phyloP scores from a whole-genome alignment of 495 filamentous ascomycete genomes.

The Penicillium steckii region DNA sequence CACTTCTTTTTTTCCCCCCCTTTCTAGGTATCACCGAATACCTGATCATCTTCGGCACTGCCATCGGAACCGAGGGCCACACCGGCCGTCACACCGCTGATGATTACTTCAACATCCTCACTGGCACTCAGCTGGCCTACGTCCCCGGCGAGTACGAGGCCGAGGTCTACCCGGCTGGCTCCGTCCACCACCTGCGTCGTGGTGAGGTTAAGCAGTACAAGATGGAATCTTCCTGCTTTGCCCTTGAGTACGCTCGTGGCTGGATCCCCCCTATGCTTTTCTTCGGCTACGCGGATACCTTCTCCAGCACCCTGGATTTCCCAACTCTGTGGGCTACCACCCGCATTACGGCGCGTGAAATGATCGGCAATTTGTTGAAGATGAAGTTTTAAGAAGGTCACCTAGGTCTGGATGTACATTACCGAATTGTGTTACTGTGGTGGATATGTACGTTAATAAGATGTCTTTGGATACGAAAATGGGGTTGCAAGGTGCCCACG shows the following conservation, averaged over 20 bases:
- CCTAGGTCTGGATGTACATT: background rate
- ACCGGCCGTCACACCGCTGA: constrained; percentile 83
- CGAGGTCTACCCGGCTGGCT: constrained; percentile 72
- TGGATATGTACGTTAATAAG: background rate
- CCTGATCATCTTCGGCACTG: constrained; percentile 78
- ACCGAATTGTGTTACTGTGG: background rate
- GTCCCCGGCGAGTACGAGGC: constrained; percentile 66
- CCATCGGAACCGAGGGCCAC: constrained; percentile 87
- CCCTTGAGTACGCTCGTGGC: constrained; percentile 83
- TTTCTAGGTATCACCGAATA: constrained; percentile 66
- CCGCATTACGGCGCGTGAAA: constrained; percentile 67
- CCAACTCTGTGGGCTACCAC: constrained; percentile 75
- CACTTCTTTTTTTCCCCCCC: constrained; percentile 11
- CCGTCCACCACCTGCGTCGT: constrained; percentile 73
- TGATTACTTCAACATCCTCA: constrained; percentile 90
- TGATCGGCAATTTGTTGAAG: constrained; percentile 65
- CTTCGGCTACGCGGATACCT: constrained; percentile 80
- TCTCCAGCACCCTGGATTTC: constrained; percentile 74
- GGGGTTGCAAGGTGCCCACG: no score
- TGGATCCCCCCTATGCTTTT: constrained; percentile 90
- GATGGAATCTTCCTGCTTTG: constrained; percentile 78
- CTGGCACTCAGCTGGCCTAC: constrained; percentile 71
- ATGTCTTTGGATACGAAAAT: background rate
- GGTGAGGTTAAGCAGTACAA: constrained; percentile 83
- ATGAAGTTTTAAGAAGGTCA: constrained; percentile 61